These are phyloP conservation scores for Rhytidhysteron rufulum DNA, from an alignment of 2,329 filamentous ascomycete genomes.

Conservation along the genomic window DNA sequence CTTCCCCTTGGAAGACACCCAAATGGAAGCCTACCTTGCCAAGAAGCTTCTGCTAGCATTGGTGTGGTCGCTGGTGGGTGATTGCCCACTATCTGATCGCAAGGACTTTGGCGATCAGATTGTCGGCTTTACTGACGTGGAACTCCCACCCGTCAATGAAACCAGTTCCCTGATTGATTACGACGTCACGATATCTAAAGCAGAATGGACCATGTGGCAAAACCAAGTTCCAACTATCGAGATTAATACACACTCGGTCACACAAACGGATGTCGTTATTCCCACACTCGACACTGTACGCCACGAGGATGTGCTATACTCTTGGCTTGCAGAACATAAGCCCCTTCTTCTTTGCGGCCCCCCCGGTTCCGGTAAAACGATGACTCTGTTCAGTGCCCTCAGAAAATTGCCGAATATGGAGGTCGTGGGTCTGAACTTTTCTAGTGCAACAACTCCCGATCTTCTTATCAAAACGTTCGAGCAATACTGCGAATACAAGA, in stretches of 20 bases:
- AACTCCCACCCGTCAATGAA: constrained; percentile 74
- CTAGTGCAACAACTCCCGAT: constrained; percentile 95
- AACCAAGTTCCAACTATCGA: constrained; percentile 91
- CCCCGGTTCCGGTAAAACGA: constrained; percentile 98
- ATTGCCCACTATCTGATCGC: constrained; percentile 83
- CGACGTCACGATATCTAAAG: constrained; percentile 80
- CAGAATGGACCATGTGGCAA: constrained; percentile 91
- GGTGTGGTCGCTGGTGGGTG: constrained; percentile 93
- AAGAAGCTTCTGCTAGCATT: constrained; percentile 92
- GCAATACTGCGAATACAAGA: constrained; percentile 99
- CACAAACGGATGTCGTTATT: constrained; percentile 97
- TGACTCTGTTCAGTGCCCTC: constrained; percentile 97
- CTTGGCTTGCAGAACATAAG: constrained; percentile 98
- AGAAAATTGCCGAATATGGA: constrained; percentile 98
- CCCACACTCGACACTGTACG: constrained; percentile 95
- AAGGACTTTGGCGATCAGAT: constrained; percentile 86
- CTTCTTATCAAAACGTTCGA: constrained; percentile 98
- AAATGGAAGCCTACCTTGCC: constrained; percentile 81
- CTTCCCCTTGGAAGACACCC: constrained; percentile 85
- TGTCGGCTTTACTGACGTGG: constrained; percentile 76
- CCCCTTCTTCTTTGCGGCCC: constrained; percentile 93
- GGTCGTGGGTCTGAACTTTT: constrained; percentile 98
- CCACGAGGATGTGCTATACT: constrained; percentile 98
- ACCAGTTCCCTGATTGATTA: constrained; percentile 90
- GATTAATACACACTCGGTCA: constrained; percentile 97